Evolutionary conservation across 2,329 filamentous ascomycete species (phyloP), one percentile per base, ranked within the genome.

Genomic region (Fusarium euwallaceae): DNA sequence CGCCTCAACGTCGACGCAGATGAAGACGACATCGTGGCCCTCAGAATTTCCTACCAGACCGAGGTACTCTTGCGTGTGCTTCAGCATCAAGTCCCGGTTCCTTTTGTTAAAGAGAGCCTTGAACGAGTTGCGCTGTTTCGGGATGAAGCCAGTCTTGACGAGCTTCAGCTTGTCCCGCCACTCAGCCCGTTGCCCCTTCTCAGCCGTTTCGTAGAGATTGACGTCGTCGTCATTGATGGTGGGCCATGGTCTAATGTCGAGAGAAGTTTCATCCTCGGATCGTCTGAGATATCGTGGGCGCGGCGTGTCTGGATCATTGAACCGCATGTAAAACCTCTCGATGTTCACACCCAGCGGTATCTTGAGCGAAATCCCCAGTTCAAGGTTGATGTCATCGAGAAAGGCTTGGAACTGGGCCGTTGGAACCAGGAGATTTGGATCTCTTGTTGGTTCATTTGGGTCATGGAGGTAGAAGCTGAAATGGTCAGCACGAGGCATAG

Each of bases 1-100:
- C 1, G 92, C 91, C 82, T 99, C 97, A 36, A 97, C 86, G 77
- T 99, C 97, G 53, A 98, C 86, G 71, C 89, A 91, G 68, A 98
- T 86, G 76, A 98, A 93, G 9, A 97, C 87, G 6, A 79, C 75
- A 24, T 80, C 71, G 9, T 67, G 45, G 9, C 61, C 58, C 8
- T 61, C 69, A 1, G 60, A 58, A 5, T 64, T 43, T 10, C 64
- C 72, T 20, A 65, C 67, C 4, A 97, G 84, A 5, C 94, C 94
- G 2, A 97, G 87, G 77, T 94, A 94, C 61, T 89, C 86, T 79
- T 95, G 92, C 9, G 89, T 86, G 55, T 92, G 88, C 74, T 91
- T 90, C 71, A 94, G 84, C 77, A 90, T 87, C 39, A 86, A 84
- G 83, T 88, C 89, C 32, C 80, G 77, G 4, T 83, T 79, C 71